Conservation (phyloP, 2,329 filamentous ascomycete species). For the Ophiostoma australiae region DNA sequence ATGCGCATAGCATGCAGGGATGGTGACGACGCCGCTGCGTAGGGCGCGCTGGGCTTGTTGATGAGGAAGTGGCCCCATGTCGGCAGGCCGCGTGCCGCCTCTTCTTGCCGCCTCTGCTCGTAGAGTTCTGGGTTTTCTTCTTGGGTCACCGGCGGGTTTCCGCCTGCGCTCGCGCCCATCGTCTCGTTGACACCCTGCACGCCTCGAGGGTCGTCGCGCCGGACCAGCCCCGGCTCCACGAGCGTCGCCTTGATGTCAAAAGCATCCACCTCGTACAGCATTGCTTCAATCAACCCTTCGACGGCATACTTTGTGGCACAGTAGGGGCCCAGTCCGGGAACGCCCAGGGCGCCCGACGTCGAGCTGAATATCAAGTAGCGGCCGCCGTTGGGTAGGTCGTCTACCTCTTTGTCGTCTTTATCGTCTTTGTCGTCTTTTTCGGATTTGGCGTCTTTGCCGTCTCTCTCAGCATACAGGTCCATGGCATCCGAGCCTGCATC, state of each 20-base stretch:
- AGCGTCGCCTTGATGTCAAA: constrained; percentile 94
- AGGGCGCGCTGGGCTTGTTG: constrained; percentile 77
- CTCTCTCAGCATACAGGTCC: too few relatives aligned
- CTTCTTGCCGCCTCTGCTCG: constrained; percentile 39
- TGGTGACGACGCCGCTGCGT: constrained; percentile 70
- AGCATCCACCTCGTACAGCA: constrained; percentile 88
- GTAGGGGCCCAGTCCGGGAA: constrained; percentile 87
- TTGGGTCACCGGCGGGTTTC: background rate
- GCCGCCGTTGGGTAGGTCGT: constrained; percentile 47
- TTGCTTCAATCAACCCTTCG: constrained; percentile 89
- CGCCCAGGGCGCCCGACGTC: constrained; percentile 84
- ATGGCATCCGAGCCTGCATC: too few relatives aligned
- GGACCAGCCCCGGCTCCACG: constrained; percentile 83
- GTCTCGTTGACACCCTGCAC: background rate
- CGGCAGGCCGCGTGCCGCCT: constrained; percentile 53
- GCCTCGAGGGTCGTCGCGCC: constrained; percentile 62
- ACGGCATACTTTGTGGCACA: constrained; percentile 97
- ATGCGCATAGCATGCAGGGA: constrained; percentile 85
- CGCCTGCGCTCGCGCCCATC: background rate
- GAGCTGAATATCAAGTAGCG: constrained; percentile 94
- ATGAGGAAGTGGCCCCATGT: constrained; percentile 91
- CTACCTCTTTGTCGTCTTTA: background rate
- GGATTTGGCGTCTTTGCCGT: background rate
- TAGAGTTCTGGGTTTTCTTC: background rate
- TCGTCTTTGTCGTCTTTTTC: background rate